Evolutionary conservation across 1,284 basidiomycete species (phyloP).

Genomic region (Ganoderma sinense): DNA sequence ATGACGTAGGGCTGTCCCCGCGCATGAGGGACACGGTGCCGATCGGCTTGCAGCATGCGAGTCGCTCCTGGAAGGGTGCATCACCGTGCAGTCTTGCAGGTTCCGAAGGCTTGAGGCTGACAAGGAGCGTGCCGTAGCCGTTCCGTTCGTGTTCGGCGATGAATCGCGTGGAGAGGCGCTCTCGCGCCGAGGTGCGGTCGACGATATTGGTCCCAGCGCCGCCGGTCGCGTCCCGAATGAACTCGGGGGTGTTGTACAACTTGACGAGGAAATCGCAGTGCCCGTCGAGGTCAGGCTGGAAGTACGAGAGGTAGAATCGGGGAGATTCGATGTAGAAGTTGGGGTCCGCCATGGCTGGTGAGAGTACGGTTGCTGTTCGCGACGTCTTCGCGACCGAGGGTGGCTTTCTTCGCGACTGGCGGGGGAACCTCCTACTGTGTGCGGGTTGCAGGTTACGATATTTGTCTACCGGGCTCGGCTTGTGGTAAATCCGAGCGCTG

Average conservation of each 20-base stretch:
- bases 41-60: slow-evolving; percentile 12
- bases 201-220: not conserved
- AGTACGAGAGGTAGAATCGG: slow-evolving; percentile 14
- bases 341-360: slow-evolving; percentile 7
- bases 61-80: slow-evolving; percentile 11
- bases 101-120: slow-evolving; percentile 8
- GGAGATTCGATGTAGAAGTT: slow-evolving; percentile 17
- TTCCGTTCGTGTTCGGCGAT: slow-evolving; percentile 8
- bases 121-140: slow-evolving; percentile 16
- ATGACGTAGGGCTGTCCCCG: slow-evolving; percentile 9
- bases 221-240: slow-evolving; percentile 4
- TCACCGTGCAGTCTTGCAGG: not conserved
- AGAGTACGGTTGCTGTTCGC: not conserved
- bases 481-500: not conserved
- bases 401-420: not conserved
- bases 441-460: not conserved
- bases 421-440: not conserved
- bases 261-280: slow-evolving; percentile 20
- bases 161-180: slow-evolving; percentile 7
- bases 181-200: slow-evolving; percentile 8
- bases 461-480: not conserved
- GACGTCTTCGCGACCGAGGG: not conserved
- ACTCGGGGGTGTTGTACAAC: slow-evolving; percentile 19
- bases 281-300: slow-evolving; percentile 6
- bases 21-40: slow-evolving; percentile 19